phyloP scores from a whole-genome alignment of 2,329 filamentous ascomycete genomes.

The Sporothrix humicola region DNA sequence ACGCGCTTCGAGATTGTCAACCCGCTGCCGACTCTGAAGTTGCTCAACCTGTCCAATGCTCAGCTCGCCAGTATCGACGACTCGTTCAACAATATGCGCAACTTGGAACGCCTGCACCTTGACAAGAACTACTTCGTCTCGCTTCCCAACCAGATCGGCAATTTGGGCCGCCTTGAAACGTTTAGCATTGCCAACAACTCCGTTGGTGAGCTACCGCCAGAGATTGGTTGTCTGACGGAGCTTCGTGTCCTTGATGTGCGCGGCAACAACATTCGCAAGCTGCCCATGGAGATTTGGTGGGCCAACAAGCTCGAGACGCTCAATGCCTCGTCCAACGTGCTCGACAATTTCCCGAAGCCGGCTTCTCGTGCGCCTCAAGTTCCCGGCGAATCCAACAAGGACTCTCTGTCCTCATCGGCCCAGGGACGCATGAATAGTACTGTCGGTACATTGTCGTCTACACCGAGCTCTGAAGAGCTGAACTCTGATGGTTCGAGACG shows the following conservation, averaged over 20 bases:
- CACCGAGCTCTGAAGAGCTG: conserved; percentile 79
- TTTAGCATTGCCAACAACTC: conserved; percentile 94
- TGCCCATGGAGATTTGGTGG: conserved; percentile 96
- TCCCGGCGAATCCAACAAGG: conserved; percentile 52
- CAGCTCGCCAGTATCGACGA: conserved; percentile 91
- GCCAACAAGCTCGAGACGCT: conserved; percentile 87
- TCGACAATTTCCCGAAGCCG: conserved; percentile 89
- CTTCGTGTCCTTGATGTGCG: conserved; percentile 85
- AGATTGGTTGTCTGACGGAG: conserved; percentile 86
- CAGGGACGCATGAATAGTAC: conserved; percentile 48
- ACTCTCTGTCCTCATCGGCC: conserved; percentile 47
- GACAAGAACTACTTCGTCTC: conserved; percentile 97
- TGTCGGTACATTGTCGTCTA: conserved; percentile 57
- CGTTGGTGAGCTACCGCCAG: conserved; percentile 79
- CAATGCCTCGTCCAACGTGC: conserved; percentile 93
- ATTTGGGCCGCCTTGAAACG: conserved; percentile 80
- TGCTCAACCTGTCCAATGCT: conserved; percentile 86
- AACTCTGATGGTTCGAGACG: conserved; percentile 64
- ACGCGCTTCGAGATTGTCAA: conserved; percentile 87
- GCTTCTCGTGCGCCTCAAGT: conserved; percentile 70
- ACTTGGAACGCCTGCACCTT: conserved; percentile 83
- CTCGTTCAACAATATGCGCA: conserved; percentile 84
- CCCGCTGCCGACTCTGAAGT: conserved; percentile 79
- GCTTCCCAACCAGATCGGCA: conserved; percentile 82
- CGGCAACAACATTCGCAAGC: conserved; percentile 87